Percentiles rank a stretch among this genome's conserved stretches.
phyloP scores from a whole-genome alignment of 169 alveolate genomes.

The Eimeria tenella region DNA sequence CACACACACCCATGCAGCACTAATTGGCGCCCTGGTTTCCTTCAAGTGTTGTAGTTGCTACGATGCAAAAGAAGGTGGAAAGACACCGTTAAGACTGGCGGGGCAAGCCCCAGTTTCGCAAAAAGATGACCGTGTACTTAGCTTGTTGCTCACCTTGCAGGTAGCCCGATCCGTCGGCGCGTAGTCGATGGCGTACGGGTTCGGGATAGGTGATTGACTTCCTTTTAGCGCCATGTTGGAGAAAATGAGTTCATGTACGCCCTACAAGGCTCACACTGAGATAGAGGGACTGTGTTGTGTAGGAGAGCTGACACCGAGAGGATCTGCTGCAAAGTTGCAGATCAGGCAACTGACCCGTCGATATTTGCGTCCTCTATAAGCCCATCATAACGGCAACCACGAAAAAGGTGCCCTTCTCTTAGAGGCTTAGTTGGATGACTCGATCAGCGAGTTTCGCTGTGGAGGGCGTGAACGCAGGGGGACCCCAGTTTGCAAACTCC shows the following conservation, averaged over 20 bases:
- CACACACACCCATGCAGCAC: background rate
- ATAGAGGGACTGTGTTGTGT: background rate
- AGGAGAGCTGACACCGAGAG: background rate
- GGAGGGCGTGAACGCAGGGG: too few relatives aligned
- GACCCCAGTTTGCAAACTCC: too few relatives aligned
- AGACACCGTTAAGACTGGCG: background rate
- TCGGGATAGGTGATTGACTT: slow-evolving; percentile 58
- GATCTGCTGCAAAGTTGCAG: background rate
- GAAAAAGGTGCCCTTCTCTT: background rate
- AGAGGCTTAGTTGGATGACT: background rate
- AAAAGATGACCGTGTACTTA: background rate
- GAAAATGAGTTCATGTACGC: background rate
- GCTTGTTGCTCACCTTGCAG: slow-evolving; percentile 72
- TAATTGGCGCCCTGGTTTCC: background rate
- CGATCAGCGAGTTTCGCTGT: background rate
- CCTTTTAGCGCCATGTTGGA: slow-evolving; percentile 61
- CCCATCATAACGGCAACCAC: background rate
- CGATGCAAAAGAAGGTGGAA: too few relatives aligned
- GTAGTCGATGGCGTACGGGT: slow-evolving; percentile 76
- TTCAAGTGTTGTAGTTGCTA: too few relatives aligned
- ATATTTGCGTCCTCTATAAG: background rate
- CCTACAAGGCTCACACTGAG: background rate
- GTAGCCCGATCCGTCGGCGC: slow-evolving; percentile 81
- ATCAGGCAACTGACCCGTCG: background rate
- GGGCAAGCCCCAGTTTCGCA: background rate